These are phyloP conservation scores for Andrographis paniculata DNA, from an alignment of 305 asterid species.

Conservation along the genomic window DNA sequence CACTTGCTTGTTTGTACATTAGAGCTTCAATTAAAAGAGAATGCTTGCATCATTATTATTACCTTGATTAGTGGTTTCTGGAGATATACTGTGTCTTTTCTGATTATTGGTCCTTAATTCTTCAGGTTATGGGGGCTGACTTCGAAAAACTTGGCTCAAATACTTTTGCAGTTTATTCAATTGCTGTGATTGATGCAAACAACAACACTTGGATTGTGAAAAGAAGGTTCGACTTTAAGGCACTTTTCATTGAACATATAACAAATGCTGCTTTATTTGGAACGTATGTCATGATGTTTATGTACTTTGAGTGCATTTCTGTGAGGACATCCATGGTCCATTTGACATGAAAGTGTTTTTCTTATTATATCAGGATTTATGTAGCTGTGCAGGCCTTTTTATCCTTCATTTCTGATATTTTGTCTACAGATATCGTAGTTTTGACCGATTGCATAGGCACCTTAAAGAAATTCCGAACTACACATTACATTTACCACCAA, in stretches of 20 bases:
- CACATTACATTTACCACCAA: constrained; percentile 91
- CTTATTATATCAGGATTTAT: constrained; percentile 1
- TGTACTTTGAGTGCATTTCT: neutral
- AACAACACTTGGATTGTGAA: constrained; percentile 83
- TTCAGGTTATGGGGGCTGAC: constrained; percentile 90
- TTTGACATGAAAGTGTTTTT: constrained; percentile 17
- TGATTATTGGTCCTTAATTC: constrained; percentile 23
- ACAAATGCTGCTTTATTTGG: neutral
- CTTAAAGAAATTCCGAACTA: constrained; percentile 94
- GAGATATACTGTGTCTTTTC: constrained; percentile 14
- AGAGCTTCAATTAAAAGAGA: constrained; percentile 15
- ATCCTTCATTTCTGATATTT: constrained; percentile 18
- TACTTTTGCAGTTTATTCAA: constrained; percentile 89
- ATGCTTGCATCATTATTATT: constrained; percentile 11
- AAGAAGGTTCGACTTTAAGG: constrained; percentile 51
- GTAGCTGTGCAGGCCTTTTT: constrained; percentile 20
- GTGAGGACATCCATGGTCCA: neutral
- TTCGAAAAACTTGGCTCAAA: constrained; percentile 87
- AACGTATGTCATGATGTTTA: constrained; percentile 1
- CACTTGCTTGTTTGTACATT: constrained; percentile 5
- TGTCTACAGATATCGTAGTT: constrained; percentile 76
- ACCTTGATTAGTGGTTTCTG: constrained; percentile 17
- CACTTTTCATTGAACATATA: constrained; percentile 13
- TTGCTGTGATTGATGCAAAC: constrained; percentile 75
- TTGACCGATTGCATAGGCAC: constrained; percentile 90